Evolutionary conservation across 1,284 basidiomycete species (phyloP), one percentile per base, ranked within the genome.

Genomic region (Meira miltonrushii): DNA sequence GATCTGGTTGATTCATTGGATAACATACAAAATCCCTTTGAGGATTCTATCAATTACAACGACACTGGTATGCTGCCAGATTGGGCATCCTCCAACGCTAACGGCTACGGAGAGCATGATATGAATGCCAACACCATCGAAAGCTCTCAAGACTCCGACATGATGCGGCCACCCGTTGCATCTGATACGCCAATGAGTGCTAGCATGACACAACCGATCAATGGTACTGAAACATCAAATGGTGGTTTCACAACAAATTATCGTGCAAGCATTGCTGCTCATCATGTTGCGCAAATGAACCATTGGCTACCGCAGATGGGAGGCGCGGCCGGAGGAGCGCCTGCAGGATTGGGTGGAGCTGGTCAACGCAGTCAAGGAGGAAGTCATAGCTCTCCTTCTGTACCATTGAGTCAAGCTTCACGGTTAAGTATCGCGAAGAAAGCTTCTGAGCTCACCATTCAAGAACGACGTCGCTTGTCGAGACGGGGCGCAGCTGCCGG

Each of bases 391-490:
- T 41, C 59, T 11, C 47, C 50, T 2, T 13, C 11, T 33, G 49
- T 51, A 23, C 44, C 43, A 19, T 19, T 56, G 5, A 55, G 57
- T 37, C 57, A 59, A 41, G 11, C 53, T 50, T 33, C 25, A 25
- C 4, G 13, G 21, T 25, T 37, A 15, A 25, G 10, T 8, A 39
- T 43, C n/a, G 21, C 28, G 54, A 63, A 15, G 59, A 23, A 11
- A 7, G n/a, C 12, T 12, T 15, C 46, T 39, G n/a, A 23, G 28
- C 61, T 72, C 28, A 69, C 65, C 19, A 55, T 72, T 5, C 70
- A 72, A 55, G 70, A 72, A 54, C 70, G 70, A 48, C 68, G 70
- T 55, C 66, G 70, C 23, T 61, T 71, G 40, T 64, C 67, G 3
- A 64, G 70, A 28, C 63, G 70, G 47, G 60, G 58, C 10, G 8